Base-by-base conservation (phyloP, 2,329 filamentous ascomycete species). In the Lachnum nothofagi region DNA sequence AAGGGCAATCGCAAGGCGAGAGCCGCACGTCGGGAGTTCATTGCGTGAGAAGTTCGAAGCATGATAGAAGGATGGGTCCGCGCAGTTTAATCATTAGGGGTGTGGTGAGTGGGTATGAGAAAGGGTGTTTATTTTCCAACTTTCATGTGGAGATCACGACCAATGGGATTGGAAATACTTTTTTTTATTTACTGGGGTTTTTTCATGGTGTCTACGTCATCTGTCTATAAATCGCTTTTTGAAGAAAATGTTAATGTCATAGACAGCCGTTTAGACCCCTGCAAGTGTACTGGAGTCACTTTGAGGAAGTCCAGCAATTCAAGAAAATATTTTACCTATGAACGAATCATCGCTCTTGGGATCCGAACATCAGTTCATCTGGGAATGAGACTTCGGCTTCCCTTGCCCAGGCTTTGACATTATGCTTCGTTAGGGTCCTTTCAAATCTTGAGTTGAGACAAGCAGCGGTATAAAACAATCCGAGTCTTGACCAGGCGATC, bases 181-280 rank as follows among this genome's bases (percentile, higher is more conserved):
- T 44, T 47, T 52, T 52, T 20, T 46, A 34, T 52, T 37, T n/a
- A n/a, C n/a, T n/a, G n/a, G 34, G 31, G 20, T 23, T 20, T 44
- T 24, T 53, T 51, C 45, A 50, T 42, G 46, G 6, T 54, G 48
- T 51, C 46, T 46, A 49, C 49, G 40, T 47, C 49, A 38, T 44
- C 38, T 52, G 50, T 56, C 46, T 52, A 54, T 54, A 56, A 56
- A 50, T 49, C 49, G 44, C 19, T 22, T 49, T n/a, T 43, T 22
- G 35, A 41, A 41, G 33, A 46, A 29, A 48, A 51, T 44, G 20
- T 48, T 52, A 53, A 55, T 53, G 23, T 48, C 38, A 52, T 49
- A 52, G 45, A 48, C 44, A 24, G 34, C 29, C 29, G 20, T 31
- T n/a, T 34, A 37, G 34, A 39, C 20, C 37, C 37, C 20, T 24